A percentile compares a stretch with the other conserved stretches of the same genome.
These are phyloP conservation scores for Exophiala sp. DNA, from an alignment of 2,329 filamentous ascomycete species.

Conservation along the genomic window DNA sequence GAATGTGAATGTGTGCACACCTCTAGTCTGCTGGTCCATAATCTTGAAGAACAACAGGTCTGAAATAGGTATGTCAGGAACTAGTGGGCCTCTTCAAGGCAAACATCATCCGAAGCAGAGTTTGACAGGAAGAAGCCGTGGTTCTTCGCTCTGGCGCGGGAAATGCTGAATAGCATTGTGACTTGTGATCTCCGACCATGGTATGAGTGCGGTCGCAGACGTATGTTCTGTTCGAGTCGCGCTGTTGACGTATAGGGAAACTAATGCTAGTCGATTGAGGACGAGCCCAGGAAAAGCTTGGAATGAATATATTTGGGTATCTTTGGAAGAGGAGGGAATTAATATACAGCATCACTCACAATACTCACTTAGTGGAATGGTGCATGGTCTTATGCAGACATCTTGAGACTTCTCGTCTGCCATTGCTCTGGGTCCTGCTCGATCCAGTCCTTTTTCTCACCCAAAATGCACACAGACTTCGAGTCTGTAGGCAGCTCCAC, in stretches of 20 bases:
- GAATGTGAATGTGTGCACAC: constrained; percentile 47
- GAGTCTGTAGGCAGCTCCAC: constrained; percentile 62
- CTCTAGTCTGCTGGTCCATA: constrained; percentile 56
- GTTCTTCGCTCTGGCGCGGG: constrained; percentile 49
- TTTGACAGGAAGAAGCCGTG: constrained; percentile 2
- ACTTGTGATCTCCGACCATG: constrained; percentile 54
- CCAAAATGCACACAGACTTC: constrained; percentile 68
- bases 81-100: constrained; percentile 1
- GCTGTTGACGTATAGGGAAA: constrained; percentile 32
- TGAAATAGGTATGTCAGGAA: constrained; percentile 43
- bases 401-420: constrained; percentile 23
- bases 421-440: constrained; percentile 22
- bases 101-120: constrained; percentile 20
- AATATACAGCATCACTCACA: constrained; percentile 15
- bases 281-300: constrained; percentile 18
- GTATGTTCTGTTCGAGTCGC: constrained; percentile 53
- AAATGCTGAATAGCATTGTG: constrained; percentile 29
- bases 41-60: constrained; percentile 50
- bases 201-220: constrained; percentile 44
- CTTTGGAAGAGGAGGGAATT: constrained; percentile 25
- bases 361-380: constrained; percentile 4
- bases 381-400: constrained; percentile 19
- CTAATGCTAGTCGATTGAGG: constrained; percentile 6
- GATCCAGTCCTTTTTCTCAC: constrained; percentile 70
- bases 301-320: constrained; percentile 18